A percentile compares a stretch with the other conserved stretches of the same genome.
These are phyloP conservation scores for Gnomoniopsis sp. DNA, from an alignment of 2,329 filamentous ascomycete genomes.

Conservation along the genomic window DNA sequence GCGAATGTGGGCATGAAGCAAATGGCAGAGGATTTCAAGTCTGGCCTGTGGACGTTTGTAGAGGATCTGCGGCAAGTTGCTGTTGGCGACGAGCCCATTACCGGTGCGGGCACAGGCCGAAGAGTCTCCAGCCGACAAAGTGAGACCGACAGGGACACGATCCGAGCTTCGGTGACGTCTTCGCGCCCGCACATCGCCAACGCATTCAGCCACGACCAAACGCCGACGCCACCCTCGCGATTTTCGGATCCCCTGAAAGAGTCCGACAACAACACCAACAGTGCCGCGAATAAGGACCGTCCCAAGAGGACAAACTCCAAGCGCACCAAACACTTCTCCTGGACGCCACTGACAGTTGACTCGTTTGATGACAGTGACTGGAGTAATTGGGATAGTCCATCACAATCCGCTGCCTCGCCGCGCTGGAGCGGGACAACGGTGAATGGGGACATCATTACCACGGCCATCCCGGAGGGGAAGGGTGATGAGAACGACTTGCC, in stretches of 20 bases:
- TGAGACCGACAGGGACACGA: conserved; percentile 41
- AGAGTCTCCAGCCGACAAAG: conserved; percentile 12
- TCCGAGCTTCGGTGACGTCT: conserved; percentile 38
- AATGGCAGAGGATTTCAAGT: conserved; percentile 83
- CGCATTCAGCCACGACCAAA: conserved; percentile 34
- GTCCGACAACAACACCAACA: conserved; percentile 10
- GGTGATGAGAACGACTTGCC: conserved; percentile 39
- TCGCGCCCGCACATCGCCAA: conserved; percentile 40
- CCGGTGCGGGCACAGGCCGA: conserved; percentile 35
- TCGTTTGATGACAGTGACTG: conserved; percentile 60
- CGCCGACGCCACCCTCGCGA: conserved; percentile 22
- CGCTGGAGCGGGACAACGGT: conserved; percentile 64
- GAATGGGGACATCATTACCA: conserved; percentile 41
- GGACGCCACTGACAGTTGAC: conserved; percentile 56
- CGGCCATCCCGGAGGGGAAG: conserved; percentile 42
- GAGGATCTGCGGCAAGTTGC: conserved; percentile 95
- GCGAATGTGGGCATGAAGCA: conserved; percentile 57
- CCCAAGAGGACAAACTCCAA: conserved; percentile 25
- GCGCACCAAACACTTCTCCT: conserved; percentile 54
- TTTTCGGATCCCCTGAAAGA: conserved; percentile 13
- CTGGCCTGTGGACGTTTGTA: conserved; percentile 89
- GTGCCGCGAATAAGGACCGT: conserved; percentile 14
- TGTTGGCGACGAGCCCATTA: conserved; percentile 86
- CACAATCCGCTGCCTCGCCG: conserved; percentile 35
- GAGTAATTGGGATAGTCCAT: conserved; percentile 61